A percentile compares a stretch with the other conserved stretches of the same genome.
phyloP scores from a whole-genome alignment of 805 yeast species.

The Barnettozyma populi region DNA sequence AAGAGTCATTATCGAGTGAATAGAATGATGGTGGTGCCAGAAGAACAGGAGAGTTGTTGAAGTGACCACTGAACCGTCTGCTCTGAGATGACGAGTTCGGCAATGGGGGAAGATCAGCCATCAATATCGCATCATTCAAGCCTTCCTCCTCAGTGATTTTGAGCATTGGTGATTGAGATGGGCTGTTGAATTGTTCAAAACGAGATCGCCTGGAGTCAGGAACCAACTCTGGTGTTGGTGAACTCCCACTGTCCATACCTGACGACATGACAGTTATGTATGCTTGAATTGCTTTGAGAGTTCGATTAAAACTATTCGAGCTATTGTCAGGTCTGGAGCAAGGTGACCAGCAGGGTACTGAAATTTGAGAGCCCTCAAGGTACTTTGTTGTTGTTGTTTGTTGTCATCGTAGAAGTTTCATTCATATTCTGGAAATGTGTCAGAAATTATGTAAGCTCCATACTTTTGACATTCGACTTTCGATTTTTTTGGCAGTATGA shows the following conservation, averaged over 20 bases:
- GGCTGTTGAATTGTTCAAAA: slow-evolving; percentile 19
- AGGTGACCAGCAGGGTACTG: neutral
- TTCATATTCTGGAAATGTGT: no score
- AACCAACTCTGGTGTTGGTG: neutral
- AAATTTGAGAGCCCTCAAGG: neutral
- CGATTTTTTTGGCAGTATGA: no score
- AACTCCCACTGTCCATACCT: neutral
- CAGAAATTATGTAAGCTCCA: no score
- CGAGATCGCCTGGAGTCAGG: slow-evolving; percentile 16
- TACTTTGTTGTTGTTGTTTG: neutral
- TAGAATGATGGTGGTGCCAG: slow-evolving; percentile 1
- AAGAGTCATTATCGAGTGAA: slow-evolving; percentile 18
- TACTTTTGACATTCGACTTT: no score
- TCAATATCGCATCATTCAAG: slow-evolving; percentile 3
- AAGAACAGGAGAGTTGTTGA: neutral
- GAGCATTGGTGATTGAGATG: slow-evolving; percentile 25
- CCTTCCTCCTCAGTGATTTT: slow-evolving; percentile 22
- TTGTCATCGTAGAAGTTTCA: neutral
- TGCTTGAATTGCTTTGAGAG: neutral
- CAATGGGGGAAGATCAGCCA: slow-evolving; percentile 13
- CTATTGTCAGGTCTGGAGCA: neutral
- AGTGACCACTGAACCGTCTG: neutral
- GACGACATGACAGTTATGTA: neutral
- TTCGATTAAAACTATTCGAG: no score
- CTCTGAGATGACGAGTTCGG: slow-evolving; percentile 15